Base-by-base conservation (phyloP, 208 protist species). In the Hexamita inflata region DNA sequence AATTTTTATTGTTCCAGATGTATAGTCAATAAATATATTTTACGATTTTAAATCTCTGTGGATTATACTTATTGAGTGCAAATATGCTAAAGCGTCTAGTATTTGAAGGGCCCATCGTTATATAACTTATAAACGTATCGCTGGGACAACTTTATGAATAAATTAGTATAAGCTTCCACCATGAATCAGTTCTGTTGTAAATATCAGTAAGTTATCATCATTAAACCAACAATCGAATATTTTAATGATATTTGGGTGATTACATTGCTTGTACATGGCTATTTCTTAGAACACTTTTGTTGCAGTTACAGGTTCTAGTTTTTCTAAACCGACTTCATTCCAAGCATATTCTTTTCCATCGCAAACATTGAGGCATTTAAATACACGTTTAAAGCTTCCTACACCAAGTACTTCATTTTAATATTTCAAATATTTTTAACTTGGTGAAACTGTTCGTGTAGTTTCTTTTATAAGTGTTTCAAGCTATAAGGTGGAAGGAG, bases 21-120 rank as follows among this genome's bases (percentile, higher is more conserved):
- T 75, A 19, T 85, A 82, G 75, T 92, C 90, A 74, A 92, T 84
- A 76, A 93, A 92, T 49, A 93, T 88, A 78, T 93, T 93, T 62
- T 91, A 87, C 39, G 86, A 88, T 67, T 93, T 93, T 0, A 93
- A 73, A 74, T 93, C 90, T 35, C 90, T 79, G 78, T 92, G 90
- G 64, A 92, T 89, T 41, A 93, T 91, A n/a, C n/a, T n/a, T n/a
- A n/a, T n/a, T n/a, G n/a, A n/a, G n/a, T n/a, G n/a, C n/a, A n/a
- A n/a, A n/a, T n/a, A n/a, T n/a, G n/a, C n/a, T n/a, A n/a, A n/a
- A n/a, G n/a, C n/a, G n/a, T n/a, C n/a, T n/a, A n/a, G n/a, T n/a
- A n/a, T n/a, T n/a, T n/a, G n/a, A n/a, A n/a, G n/a, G n/a, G n/a
- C n/a, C n/a, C n/a, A n/a, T n/a, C n/a, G n/a, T n/a, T n/a, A n/a